Base-by-base conservation (phyloP, 2,329 filamentous ascomycete species). In the Aspergillus sp. region DNA sequence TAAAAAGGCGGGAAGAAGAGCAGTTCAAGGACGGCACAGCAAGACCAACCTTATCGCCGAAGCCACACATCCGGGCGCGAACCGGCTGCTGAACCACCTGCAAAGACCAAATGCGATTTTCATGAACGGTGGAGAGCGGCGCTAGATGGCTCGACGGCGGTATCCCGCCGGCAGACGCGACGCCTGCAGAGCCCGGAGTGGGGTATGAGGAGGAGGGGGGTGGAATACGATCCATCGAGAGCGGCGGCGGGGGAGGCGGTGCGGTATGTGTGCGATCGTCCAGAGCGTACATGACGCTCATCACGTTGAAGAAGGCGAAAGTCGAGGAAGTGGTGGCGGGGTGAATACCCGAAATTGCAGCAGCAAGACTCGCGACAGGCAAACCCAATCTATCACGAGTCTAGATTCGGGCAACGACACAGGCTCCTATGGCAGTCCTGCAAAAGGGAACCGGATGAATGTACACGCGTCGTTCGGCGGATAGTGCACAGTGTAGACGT, bases 51-150 rank as follows among this genome's bases (percentile, higher is more conserved):
- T 98, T 99, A 81, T 99, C 95, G 64, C 95, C 95, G 79, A 98
- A 99, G 7, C 95, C 95, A 80, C 95, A 99, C 95, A 98, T 98
- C 63, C 95, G 91, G 66, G 95, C 95, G 70, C 95, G 88, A 70
- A 91, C 85, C 54, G 95, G 95, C 76, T 98, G 92, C 80, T 99
- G 95, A 67, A 91, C 88, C 62, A 97, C 91, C 66, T 89, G 82
- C 54, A 97, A 84, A 63, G 88, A 90, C 76, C 77, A 81, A 47
- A 76, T 76, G 30, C 78, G 76, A 48, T 78, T 78, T 25, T 80
- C 76, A 53, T 75, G 78, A 43, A 76, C 67, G 54, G 76, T 78
- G 7, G 74, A 72, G 19, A 78, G 69, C 7, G 79, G 72, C 6
- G 73, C 72, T n/a, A 80, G 72, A 53, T 75, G 73, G 53, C 72